These are phyloP conservation scores for Malbranchea zuffiana DNA, from an alignment of 2,329 filamentous ascomycete species.

Conservation along the genomic window DNA sequence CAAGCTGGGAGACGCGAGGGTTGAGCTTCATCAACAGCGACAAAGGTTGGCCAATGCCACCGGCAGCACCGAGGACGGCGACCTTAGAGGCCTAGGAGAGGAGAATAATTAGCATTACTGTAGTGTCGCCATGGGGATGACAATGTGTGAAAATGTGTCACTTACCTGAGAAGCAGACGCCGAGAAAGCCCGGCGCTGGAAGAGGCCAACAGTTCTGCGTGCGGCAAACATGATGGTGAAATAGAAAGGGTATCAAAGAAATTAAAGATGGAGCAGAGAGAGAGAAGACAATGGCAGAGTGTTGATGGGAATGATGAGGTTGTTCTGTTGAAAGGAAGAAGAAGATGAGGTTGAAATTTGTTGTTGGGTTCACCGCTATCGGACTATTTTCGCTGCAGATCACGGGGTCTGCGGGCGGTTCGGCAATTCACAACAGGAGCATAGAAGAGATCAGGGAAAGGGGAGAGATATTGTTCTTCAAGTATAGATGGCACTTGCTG, in stretches of 20 bases:
- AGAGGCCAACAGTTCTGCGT: constrained; percentile 42
- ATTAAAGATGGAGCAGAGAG: constrained; percentile 8
- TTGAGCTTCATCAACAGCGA: constrained; percentile 98
- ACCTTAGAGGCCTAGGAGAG: constrained; percentile 81
- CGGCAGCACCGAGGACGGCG: constrained; percentile 87
- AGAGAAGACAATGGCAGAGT: constrained; percentile 12
- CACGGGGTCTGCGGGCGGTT: constrained; percentile 1
- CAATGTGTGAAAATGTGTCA: constrained; percentile 16
- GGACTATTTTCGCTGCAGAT: too few relatives aligned
- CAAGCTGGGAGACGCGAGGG: constrained; percentile 83
- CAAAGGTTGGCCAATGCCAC: constrained; percentile 96
- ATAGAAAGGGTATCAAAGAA: constrained; percentile 9
- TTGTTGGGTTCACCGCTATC: neutral
- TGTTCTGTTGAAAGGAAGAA: constrained; percentile 4
- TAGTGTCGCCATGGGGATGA: constrained; percentile 2
- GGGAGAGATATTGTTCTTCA: too few relatives aligned
- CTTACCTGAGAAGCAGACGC: constrained; percentile 65
- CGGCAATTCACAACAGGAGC: too few relatives aligned
- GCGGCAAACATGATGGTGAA: constrained; percentile 60
- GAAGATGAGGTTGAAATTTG: constrained; percentile 9
- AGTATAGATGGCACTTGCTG: too few relatives aligned
- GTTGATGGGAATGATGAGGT: constrained; percentile 16
- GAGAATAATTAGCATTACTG: neutral
- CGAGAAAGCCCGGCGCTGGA: constrained; percentile 73
- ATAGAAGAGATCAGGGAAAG: too few relatives aligned